phyloP scores from a whole-genome alignment of 75 land plant genomes.

The Picea glauca region DNA sequence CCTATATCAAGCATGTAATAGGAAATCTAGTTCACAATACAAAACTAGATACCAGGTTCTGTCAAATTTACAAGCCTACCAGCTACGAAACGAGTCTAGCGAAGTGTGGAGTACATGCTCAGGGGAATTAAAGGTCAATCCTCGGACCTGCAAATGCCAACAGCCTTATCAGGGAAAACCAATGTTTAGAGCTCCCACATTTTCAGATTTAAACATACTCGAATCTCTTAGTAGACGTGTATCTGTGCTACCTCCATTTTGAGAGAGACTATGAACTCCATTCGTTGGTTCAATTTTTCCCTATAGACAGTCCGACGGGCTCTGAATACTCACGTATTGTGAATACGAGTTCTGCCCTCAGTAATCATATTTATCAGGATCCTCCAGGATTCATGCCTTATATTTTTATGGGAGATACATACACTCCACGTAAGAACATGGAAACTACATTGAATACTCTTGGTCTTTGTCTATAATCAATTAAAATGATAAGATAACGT shows the following conservation, averaged over 20 bases:
- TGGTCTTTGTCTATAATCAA: background rate
- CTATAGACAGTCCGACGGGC: slow-evolving; percentile 14
- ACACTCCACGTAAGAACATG: slow-evolving; percentile 36
- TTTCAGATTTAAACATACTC: slow-evolving; percentile 45
- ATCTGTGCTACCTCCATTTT: slow-evolving; percentile 42
- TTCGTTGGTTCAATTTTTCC: slow-evolving; percentile 47
- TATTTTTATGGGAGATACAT: slow-evolving; percentile 31
- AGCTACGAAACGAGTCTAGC: slow-evolving; percentile 59
- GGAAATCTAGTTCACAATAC: too few relatives aligned
- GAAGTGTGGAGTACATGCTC: slow-evolving; percentile 40
- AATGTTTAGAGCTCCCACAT: slow-evolving; percentile 50
- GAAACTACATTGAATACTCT: slow-evolving; percentile 15
- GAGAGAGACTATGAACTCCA: slow-evolving; percentile 47
- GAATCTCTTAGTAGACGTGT: slow-evolving; percentile 40
- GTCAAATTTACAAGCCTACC: background rate
- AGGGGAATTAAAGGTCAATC: slow-evolving; percentile 36
- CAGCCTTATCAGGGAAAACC: slow-evolving; percentile 53
- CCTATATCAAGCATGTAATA: too few relatives aligned
- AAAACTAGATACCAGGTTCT: too few relatives aligned
- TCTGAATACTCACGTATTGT: slow-evolving; percentile 19
- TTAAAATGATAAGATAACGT: too few relatives aligned
- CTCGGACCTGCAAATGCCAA: slow-evolving; percentile 59
- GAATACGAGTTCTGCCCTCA: slow-evolving; percentile 24
- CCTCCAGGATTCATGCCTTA: slow-evolving; percentile 37
- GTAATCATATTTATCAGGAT: slow-evolving; percentile 45